phyloP scores from a whole-genome alignment of 495 filamentous ascomycete genomes.

The Penicillium odoratum region DNA sequence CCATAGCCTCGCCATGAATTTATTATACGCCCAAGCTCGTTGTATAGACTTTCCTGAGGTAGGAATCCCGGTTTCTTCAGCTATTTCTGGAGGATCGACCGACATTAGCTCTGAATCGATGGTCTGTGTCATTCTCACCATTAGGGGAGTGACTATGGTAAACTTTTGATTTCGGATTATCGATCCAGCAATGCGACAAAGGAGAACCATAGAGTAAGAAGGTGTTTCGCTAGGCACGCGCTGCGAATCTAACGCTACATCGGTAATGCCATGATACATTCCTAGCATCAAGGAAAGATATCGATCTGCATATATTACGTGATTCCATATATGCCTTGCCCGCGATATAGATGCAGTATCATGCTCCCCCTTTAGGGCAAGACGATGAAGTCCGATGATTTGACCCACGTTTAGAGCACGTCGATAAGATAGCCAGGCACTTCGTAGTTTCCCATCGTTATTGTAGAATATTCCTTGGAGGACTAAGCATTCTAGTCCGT shows the following conservation, averaged over 20 bases:
- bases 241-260: slow-evolving; percentile 12
- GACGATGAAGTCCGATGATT: slow-evolving; percentile 19
- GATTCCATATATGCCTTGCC: slow-evolving; percentile 11
- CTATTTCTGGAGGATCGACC: slow-evolving; percentile 22
- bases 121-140: slow-evolving; percentile 42
- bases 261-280: slow-evolving; percentile 14
- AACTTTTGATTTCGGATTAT: slow-evolving; percentile 48
- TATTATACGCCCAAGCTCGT: slow-evolving; percentile 3
- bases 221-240: neutral
- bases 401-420: slow-evolving; percentile 20
- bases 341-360: neutral
- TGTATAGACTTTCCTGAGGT: slow-evolving; percentile 33
- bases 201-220: slow-evolving; percentile 8
- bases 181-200: slow-evolving; percentile 38
- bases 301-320: slow-evolving; percentile 14
- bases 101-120: slow-evolving; percentile 15
- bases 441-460: slow-evolving; percentile 22
- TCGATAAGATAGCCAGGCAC: slow-evolving; percentile 23
- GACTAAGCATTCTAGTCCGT: slow-evolving; percentile 24
- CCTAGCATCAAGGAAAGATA: slow-evolving; percentile 20
- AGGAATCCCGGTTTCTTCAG: slow-evolving; percentile 24
- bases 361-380: neutral
- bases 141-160: slow-evolving; percentile 31
- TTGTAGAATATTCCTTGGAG: slow-evolving; percentile 19
- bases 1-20: slow-evolving; percentile 17